Evolutionary conservation across 2,329 filamentous ascomycete genomes (phyloP).

Genomic region (Xylariales sp.): DNA sequence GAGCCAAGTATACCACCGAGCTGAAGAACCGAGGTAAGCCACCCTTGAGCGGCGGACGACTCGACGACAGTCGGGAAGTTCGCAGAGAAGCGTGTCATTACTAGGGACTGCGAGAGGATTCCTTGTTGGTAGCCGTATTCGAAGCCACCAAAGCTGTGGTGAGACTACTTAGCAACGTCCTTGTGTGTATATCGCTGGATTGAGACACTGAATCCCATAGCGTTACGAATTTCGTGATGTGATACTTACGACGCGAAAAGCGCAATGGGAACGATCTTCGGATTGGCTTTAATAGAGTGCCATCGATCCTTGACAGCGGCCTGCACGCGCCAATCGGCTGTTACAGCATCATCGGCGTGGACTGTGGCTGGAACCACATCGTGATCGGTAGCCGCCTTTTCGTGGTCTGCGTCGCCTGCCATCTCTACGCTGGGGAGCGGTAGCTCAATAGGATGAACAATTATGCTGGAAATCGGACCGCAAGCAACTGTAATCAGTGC

Average conservation of each 20-base stretch:
- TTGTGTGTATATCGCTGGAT: not conserved
- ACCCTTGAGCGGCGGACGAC: conserved; percentile 42
- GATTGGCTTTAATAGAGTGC: conserved; percentile 28
- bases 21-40: conserved; percentile 41
- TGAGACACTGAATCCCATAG: not conserved
- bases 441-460: too few species aligned
- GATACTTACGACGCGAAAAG: conserved; percentile 34
- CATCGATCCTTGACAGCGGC: conserved; percentile 16
- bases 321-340: conserved; percentile 10
- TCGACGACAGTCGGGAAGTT: conserved; percentile 44
- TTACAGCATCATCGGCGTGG: conserved; percentile 5
- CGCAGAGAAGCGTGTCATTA: conserved; percentile 45
- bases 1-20: conserved; percentile 54
- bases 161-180: not conserved
- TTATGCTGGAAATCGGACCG: too few species aligned
- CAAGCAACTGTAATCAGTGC: too few species aligned
- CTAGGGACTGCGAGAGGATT: conserved; percentile 47
- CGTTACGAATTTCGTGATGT: not conserved
- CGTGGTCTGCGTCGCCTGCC: not conserved
- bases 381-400: not conserved
- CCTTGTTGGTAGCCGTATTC: conserved; percentile 52
- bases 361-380: not conserved
- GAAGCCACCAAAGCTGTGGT: conserved; percentile 41
- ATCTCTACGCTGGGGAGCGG: too few species aligned
- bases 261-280: conserved; percentile 33